phyloP scores from a whole-genome alignment of 257 asterid species.

The Linderniella brevidens region DNA sequence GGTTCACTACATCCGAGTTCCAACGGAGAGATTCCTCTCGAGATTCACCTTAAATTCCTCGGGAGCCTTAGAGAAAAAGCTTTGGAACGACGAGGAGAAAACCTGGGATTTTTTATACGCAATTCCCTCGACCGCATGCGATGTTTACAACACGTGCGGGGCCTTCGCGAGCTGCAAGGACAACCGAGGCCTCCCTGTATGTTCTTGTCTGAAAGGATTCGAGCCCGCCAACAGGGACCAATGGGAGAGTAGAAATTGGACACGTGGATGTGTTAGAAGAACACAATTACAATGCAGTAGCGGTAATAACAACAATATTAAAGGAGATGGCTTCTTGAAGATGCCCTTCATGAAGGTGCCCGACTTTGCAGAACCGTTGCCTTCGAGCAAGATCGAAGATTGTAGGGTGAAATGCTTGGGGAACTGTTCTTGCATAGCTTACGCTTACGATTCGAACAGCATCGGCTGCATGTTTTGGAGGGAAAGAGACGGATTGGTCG shows the following conservation, averaged over 20 bases:
- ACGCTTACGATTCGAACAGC: constrained; percentile 8
- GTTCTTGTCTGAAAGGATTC: constrained; percentile 36
- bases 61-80: too few species aligned
- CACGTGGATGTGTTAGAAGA: constrained; percentile 40
- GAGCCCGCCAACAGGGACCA: constrained; percentile 17
- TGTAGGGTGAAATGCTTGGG: constrained; percentile 13
- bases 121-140: constrained; percentile 15
- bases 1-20: too few species aligned
- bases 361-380: constrained; percentile 9
- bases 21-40: too few species aligned
- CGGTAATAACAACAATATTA: constrained; percentile 3
- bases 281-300: constrained; percentile 16
- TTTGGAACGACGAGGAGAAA: too few species aligned
- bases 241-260: constrained; percentile 43
- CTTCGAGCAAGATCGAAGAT: neutral
- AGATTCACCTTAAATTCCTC: too few species aligned
- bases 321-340: constrained; percentile 23
- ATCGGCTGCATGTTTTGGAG: constrained; percentile 20
- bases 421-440: constrained; percentile 19
- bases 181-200: constrained; percentile 2
- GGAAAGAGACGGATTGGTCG: constrained; percentile 7
- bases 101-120: too few species aligned
- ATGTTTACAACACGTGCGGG: constrained; percentile 39
- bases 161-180: constrained; percentile 25
- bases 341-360: constrained; percentile 33